Evolutionary conservation across 768 basidiomycete species (phyloP).

Genomic region (Boletus sp.): DNA sequence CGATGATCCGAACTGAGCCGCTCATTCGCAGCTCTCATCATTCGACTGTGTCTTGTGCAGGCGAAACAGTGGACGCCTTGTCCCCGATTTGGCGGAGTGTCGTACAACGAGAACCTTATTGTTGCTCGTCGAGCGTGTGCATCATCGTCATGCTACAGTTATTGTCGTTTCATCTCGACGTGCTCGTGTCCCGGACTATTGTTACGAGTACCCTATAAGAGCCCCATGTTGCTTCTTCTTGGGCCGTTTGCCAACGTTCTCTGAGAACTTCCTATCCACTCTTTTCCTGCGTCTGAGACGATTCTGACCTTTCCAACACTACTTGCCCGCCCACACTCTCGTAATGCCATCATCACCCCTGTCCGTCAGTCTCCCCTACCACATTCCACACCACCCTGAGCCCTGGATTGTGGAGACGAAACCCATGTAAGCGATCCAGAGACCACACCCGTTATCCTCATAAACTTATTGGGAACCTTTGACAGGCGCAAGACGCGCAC

Average conservation of each 20-base stretch:
- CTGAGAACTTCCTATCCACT: constrained; percentile 25
- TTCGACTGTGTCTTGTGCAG: background rate
- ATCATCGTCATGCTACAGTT: background rate
- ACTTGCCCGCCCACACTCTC: background rate
- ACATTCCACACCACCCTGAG: constrained; percentile 15
- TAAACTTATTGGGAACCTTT: background rate
- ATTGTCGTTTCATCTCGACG: background rate
- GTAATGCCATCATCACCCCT: constrained; percentile 9
- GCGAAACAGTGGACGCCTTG: background rate
- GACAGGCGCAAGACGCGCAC: constrained; percentile 22
- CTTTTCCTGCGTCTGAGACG: constrained; percentile 28
- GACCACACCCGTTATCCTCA: background rate
- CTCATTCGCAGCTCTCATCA: too few relatives aligned
- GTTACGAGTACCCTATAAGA: constrained; percentile 22
- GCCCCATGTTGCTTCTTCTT: background rate
- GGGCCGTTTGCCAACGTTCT: constrained; percentile 13
- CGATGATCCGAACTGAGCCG: background rate
- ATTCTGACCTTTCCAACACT: background rate
- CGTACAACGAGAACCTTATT: constrained; percentile 17
- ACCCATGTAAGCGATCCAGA: constrained; percentile 20
- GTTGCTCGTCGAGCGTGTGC: background rate
- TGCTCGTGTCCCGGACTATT: constrained; percentile 9
- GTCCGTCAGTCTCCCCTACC: constrained; percentile 5
- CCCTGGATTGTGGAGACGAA: constrained; percentile 25
- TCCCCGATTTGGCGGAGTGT: constrained; percentile 10